Evolutionary conservation across 495 filamentous ascomycete species (phyloP).

Genomic region (Terfezia boudieri): DNA sequence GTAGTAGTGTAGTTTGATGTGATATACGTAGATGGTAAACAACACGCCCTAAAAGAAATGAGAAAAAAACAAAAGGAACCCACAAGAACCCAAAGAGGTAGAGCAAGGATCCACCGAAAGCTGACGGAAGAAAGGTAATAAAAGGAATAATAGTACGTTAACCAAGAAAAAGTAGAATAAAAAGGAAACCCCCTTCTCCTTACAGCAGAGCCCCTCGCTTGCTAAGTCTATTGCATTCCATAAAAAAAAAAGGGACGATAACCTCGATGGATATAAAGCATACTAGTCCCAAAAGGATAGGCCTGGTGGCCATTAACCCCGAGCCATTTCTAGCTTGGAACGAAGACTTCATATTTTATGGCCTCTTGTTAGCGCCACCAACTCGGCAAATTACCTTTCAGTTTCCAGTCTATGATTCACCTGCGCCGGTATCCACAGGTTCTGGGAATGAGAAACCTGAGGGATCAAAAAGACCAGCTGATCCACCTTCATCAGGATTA

Average conservation of each 20-base stretch:
- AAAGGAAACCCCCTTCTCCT: constrained; percentile 5
- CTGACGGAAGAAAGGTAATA: constrained; percentile 4
- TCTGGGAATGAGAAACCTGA: constrained; percentile 24
- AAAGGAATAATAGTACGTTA: constrained; percentile 11
- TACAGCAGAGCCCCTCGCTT: background rate
- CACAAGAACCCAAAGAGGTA: constrained; percentile 1
- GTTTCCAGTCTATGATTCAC: constrained; percentile 17
- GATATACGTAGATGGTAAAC: background rate
- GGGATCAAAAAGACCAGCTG: constrained; percentile 28
- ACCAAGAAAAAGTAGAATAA: constrained; percentile 21
- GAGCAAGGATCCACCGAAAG: constrained; percentile 4
- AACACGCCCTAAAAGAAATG: background rate
- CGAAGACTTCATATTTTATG: background rate
- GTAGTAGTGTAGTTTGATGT: background rate
- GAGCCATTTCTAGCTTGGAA: background rate
- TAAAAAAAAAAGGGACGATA: constrained; percentile 3
- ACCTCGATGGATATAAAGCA: background rate
- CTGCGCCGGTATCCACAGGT: constrained; percentile 31
- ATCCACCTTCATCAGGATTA: constrained; percentile 30
- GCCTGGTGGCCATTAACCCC: background rate
- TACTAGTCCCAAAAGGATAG: background rate
- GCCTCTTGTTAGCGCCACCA: background rate
- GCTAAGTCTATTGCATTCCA: constrained; percentile 7
- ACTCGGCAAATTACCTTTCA: background rate
- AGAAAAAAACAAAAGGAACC: constrained; percentile 1